Percentiles rank a stretch among this genome's conserved stretches.
Evolutionary conservation across 768 basidiomycete genomes (phyloP).

Genomic region (Clitopilus passeckerianus): DNA sequence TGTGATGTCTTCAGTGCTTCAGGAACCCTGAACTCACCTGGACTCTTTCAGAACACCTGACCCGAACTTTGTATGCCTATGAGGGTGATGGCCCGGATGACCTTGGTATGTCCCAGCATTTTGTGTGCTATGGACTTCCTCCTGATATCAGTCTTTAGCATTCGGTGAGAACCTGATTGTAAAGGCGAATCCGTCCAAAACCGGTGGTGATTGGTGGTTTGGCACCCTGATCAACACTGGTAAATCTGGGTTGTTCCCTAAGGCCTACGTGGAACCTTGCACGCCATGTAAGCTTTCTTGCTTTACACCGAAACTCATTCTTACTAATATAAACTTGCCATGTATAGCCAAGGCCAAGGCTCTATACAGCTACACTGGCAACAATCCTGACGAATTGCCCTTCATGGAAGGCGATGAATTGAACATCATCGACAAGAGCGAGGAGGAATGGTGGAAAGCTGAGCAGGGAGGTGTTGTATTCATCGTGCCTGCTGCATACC

Average conservation of each 20-base stretch:
- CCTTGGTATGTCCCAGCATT: conserved; percentile 51
- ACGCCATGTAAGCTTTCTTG: conserved; percentile 48
- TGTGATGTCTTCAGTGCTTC: conserved; percentile 14
- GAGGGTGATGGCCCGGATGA: conserved; percentile 87
- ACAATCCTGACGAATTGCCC: conserved; percentile 76
- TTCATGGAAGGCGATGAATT: conserved; percentile 79
- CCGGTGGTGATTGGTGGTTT: conserved; percentile 91
- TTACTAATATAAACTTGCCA: neutral
- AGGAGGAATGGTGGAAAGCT: conserved; percentile 95
- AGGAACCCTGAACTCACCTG: neutral
- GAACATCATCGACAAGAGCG: conserved; percentile 75
- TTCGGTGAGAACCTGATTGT: conserved; percentile 81
- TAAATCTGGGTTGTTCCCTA: conserved; percentile 84
- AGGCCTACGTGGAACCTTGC: conserved; percentile 77
- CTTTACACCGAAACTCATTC: neutral
- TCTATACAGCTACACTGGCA: conserved; percentile 70
- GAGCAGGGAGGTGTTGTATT: conserved; percentile 83
- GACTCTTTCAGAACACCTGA: conserved; percentile 53
- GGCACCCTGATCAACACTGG: conserved; percentile 64
- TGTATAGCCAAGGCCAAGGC: conserved; percentile 65
- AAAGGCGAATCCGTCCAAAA: conserved; percentile 79
- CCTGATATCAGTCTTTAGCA: conserved; percentile 31
- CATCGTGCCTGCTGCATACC: conserved; percentile 88
- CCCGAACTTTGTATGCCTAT: conserved; percentile 80
- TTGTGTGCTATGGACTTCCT: neutral